Conservation (phyloP, 192 early-diverging fungal genomes). For the Podila horticola region DNA sequence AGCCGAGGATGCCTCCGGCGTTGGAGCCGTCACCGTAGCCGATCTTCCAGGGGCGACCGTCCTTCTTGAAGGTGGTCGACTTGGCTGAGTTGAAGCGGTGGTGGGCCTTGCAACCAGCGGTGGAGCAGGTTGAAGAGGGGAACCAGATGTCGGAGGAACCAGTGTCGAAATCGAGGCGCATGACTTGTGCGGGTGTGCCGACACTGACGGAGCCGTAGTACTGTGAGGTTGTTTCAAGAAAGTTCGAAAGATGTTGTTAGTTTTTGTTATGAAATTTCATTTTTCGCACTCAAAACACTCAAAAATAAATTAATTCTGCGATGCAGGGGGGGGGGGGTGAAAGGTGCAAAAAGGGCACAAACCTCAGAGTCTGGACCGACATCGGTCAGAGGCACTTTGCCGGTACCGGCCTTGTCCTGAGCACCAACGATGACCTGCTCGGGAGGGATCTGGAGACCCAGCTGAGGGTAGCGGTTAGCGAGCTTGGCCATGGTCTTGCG, state of each 20-base stretch:
- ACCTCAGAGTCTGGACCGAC: background rate
- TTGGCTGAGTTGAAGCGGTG: constrained; percentile 60
- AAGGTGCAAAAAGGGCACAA: background rate
- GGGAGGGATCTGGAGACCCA: background rate
- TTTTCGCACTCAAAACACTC: background rate
- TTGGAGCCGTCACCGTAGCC: constrained; percentile 69
- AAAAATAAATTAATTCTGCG: no score
- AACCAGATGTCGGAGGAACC: constrained; percentile 70
- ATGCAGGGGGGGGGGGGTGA: no score
- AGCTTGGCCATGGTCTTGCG: constrained; percentile 32
- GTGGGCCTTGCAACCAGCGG: constrained; percentile 48
- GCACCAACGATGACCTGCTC: background rate
- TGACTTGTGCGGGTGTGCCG: constrained; percentile 67
- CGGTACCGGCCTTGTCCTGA: background rate
- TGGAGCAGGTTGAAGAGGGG: constrained; percentile 53
- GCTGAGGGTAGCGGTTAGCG: background rate
- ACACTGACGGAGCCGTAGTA: constrained; percentile 65
- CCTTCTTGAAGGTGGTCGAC: constrained; percentile 63
- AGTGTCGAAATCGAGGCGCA: constrained; percentile 70
- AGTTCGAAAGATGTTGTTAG: no score
- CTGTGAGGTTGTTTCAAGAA: constrained; percentile 38
- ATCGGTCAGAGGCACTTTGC: background rate
- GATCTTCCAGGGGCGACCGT: constrained; percentile 61
- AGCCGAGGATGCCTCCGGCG: constrained; percentile 25
- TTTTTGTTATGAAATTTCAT: no score